Conservation (phyloP, 495 filamentous ascomycete species). For the Xylaria scruposa region DNA sequence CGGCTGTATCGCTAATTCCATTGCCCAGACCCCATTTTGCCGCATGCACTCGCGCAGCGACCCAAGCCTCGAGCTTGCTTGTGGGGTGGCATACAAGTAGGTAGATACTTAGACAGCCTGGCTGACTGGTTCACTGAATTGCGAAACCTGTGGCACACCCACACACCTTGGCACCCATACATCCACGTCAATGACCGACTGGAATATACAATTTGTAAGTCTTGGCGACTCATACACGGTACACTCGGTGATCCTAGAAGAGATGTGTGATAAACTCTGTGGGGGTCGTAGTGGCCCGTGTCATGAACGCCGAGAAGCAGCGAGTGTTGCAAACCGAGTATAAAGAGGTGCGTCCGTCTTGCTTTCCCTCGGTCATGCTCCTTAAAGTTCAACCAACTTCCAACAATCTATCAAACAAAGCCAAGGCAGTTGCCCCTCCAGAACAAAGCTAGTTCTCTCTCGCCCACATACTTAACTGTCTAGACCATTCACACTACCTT, state of each 20-base stretch:
- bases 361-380: neutral
- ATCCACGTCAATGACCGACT: conserved; percentile 28
- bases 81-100: conserved; percentile 13
- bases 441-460: conserved; percentile 15
- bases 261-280: conserved; percentile 33
- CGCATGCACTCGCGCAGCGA: conserved; percentile 12
- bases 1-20: neutral
- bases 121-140: conserved; percentile 8
- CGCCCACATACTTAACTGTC: conserved; percentile 16
- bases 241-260: conserved; percentile 16
- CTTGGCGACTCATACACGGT: conserved; percentile 37
- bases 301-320: conserved; percentile 1
- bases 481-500: neutral
- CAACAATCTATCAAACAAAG: conserved; percentile 15
- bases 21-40: conserved; percentile 14
- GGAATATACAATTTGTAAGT: conserved; percentile 33
- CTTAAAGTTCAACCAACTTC: neutral
- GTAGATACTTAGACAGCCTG: neutral
- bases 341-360: conserved; percentile 22
- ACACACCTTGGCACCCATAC: conserved; percentile 25
- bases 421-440: neutral
- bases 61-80: conserved; percentile 1
- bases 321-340: conserved; percentile 12
- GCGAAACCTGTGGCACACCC: conserved; percentile 16
- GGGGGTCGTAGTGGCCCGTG: conserved; percentile 30